Evolutionary conservation across 2,329 filamentous ascomycete genomes (phyloP).

Genomic region (Dactylella cylindrospora): DNA sequence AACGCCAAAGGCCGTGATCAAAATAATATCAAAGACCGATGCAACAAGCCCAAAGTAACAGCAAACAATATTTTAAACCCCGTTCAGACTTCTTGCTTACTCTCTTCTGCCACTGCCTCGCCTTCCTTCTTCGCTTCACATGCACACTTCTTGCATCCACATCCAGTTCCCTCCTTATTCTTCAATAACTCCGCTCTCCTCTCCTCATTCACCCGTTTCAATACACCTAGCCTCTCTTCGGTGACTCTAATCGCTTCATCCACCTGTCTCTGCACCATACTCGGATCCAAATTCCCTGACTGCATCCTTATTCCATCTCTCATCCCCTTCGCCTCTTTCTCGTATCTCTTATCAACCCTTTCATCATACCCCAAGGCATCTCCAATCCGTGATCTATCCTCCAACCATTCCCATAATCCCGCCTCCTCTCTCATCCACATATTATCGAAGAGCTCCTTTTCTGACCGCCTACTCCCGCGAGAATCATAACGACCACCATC

Average conservation of each 20-base stretch:
- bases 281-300: slow-evolving; percentile 56
- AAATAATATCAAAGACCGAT: too few relatives aligned
- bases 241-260: slow-evolving; percentile 80
- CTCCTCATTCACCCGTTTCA: slow-evolving; percentile 72
- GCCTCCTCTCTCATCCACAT: slow-evolving; percentile 87
- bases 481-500: not conserved
- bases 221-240: slow-evolving; percentile 74
- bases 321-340: slow-evolving; percentile 51
- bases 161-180: not conserved
- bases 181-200: slow-evolving; percentile 53
- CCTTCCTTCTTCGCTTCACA: too few relatives aligned
- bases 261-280: slow-evolving; percentile 72
- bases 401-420: slow-evolving; percentile 89
- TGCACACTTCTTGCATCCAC: not conserved
- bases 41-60: too few relatives aligned
- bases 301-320: slow-evolving; percentile 62
- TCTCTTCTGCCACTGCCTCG: too few relatives aligned
- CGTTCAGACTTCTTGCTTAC: too few relatives aligned
- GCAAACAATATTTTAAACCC: too few relatives aligned
- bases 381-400: slow-evolving; percentile 69
- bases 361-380: slow-evolving; percentile 60
- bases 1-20: too few relatives aligned
- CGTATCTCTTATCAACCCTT: slow-evolving; percentile 51
- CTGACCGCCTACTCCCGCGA: slow-evolving; percentile 51
- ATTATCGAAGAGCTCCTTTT: slow-evolving; percentile 82